Base-by-base conservation (phyloP, 352 stramenopile genomes). In the Discostella stelligera region DNA sequence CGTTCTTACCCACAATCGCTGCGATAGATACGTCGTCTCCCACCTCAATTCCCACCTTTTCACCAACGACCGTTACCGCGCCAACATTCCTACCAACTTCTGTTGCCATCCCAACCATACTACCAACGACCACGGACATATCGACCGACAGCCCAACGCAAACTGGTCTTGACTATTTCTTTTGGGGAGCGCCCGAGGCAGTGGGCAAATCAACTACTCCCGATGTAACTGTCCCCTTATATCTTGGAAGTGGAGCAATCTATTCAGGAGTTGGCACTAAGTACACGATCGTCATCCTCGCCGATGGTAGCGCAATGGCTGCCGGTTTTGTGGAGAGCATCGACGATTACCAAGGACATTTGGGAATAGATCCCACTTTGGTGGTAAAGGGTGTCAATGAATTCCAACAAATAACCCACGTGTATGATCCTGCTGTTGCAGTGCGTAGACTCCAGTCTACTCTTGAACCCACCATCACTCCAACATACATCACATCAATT, bases 181-280 rank as follows among this genome's bases (percentile, higher is more conserved):
- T 84, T 50, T 84, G 77, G 77, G 77, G 77, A 18, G 67, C 63
- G 37, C 77, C 77, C 3, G 62, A 80, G 27, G 56, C 71, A 27
- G 53, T 84, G 37, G 77, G 77, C 18, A 46, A 84, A 70, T 21
- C 41, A 18, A 11, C 30, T 23, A 59, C 21, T 27, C 37, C 44
- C 10, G 56, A 70, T 67, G 54, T 77, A 13, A 62, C 46, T 2
- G 14, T 55, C 44, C 77, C 77, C 23, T 18, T 83, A 11, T 71
- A 63, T 49, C 61, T 83, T 48, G 76, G 60, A 27, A 71, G 60
- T 18, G 66, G 73, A 16, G 62, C 74, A 6, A 25, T 37, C 10
- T 49, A 52, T 54, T 61, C 63, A 20, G 58, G 61, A 14, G 61
- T 68, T 44, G 74, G 74, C 0, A 63, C 54, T 8, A 77, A 62